Evolutionary conservation across 345 rosid species (phyloP).

Genomic region (Garcia nutans): DNA sequence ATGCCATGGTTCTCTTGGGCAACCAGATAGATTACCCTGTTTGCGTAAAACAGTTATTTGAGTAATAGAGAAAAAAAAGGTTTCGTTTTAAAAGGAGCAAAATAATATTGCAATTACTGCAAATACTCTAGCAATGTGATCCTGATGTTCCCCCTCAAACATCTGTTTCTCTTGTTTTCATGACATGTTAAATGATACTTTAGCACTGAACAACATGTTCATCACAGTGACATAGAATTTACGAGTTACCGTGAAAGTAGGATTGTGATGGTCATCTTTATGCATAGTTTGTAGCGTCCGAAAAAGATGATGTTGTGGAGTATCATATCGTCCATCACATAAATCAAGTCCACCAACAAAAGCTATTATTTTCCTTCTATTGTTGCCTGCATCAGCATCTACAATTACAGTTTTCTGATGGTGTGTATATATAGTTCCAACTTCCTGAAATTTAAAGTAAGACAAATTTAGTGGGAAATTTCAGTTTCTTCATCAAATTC

Average conservation of each 20-base stretch:
- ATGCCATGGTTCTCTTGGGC: constrained; percentile 98
- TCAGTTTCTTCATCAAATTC: neutral
- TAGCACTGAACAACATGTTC: constrained; percentile 1
- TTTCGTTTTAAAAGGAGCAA: neutral
- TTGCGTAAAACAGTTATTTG: neutral
- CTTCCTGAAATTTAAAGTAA: constrained; percentile 56
- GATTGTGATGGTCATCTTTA: constrained; percentile 90
- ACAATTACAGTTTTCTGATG: constrained; percentile 92
- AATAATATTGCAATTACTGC: neutral
- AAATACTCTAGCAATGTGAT: neutral
- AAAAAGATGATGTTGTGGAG: constrained; percentile 78
- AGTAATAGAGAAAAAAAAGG: constrained; percentile 5
- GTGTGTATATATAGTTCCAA: constrained; percentile 88
- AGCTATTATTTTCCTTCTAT: constrained; percentile 78
- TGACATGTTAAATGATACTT: neutral
- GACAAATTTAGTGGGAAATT: constrained; percentile 4
- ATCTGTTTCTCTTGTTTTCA: neutral
- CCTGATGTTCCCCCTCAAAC: neutral
- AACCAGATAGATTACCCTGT: constrained; percentile 67
- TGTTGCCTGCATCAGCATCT: constrained; percentile 82
- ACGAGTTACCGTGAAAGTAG: constrained; percentile 68
- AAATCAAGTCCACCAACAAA: constrained; percentile 96
- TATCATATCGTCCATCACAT: constrained; percentile 90
- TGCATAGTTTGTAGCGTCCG: constrained; percentile 69
- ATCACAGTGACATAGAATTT: constrained; percentile 9